Base-by-base conservation (phyloP, 1,284 basidiomycete species). In the Termitomyces sp. region DNA sequence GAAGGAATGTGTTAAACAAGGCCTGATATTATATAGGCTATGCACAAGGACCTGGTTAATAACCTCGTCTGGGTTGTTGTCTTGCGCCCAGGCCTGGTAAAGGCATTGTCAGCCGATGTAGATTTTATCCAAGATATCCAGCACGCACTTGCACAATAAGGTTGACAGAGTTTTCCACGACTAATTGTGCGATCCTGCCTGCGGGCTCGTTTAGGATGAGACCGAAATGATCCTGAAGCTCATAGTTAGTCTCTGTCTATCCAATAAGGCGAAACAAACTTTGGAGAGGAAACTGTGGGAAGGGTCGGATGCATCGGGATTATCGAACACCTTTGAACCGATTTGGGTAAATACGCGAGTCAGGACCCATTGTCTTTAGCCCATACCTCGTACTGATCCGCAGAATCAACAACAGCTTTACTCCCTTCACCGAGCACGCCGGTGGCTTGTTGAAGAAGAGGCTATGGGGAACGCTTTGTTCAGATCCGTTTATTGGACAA, bases 171-270 rank as follows among this genome's bases (percentile, higher is more conserved):
- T 87, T 70, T 55, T 79, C 73, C 13, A 89, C 83, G 21, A 90
- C 79, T n/a, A 86, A 67, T 64, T 81, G 74, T 5, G 87, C 87
- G 52, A 88, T 81, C 67, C 86, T 82, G 2, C 87, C 86, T 6
- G 87, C 86, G 1, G 88, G 86, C 65, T 86, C 83, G 62, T 86
- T 86, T 53, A 85, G 69, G 53, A 85, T 83, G 43, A 85, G 74
- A 15, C 71, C 77, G 59, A 86, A 84, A 65, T 86, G 83, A 63
- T 85, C 86, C 79, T 75, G 49, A 5, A 33, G 43, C 33, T 56
- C 26, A 46, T 44, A 2, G 47, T 51, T 38, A 41, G 54, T 31
- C 54, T 52, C 19, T 2, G 57, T 45, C 38, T 48, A 47, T 26
- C 13, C 10, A 15, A 21, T 19, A 15, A 19, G 26, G 21, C 6